A percentile compares a stretch with the other conserved stretches of the same genome.
phyloP scores from a whole-genome alignment of 2,329 filamentous ascomycete species.

The Ambrosiella cleistominuta region DNA sequence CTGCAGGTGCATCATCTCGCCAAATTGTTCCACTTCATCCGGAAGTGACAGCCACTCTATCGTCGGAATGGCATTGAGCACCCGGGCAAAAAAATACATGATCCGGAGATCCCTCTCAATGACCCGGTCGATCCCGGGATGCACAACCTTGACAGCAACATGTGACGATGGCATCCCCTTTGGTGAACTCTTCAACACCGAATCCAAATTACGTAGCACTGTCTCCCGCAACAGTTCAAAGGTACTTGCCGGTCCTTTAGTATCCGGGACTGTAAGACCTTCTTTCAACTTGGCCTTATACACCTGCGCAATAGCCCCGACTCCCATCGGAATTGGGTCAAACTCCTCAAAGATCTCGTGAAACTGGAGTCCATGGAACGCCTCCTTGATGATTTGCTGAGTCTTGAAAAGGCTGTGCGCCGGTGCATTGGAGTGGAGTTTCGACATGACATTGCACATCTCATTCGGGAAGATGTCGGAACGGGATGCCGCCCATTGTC shows the following conservation, averaged over 20 bases:
- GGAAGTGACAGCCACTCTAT: constrained; percentile 96
- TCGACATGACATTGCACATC: constrained; percentile 85
- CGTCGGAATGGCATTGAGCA: constrained; percentile 75
- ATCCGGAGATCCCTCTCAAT: constrained; percentile 85
- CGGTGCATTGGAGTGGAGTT: constrained; percentile 83
- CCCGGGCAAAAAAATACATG: constrained; percentile 76
- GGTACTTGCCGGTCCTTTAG: constrained; percentile 20
- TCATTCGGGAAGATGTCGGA: constrained; percentile 91
- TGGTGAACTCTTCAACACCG: constrained; percentile 70
- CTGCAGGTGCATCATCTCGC: constrained; percentile 97
- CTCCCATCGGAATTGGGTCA: constrained; percentile 70
- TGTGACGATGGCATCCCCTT: constrained; percentile 75
- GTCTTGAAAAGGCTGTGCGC: constrained; percentile 74
- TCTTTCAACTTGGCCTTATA: constrained; percentile 88
- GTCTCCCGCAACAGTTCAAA: constrained; percentile 16
- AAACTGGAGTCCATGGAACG: constrained; percentile 65
- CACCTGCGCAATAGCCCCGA: constrained; percentile 92
- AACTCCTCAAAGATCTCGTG: constrained; percentile 96
- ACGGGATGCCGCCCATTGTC: constrained; percentile 94
- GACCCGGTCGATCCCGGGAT: constrained; percentile 75
- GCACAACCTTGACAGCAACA: constrained; percentile 89
- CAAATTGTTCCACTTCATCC: constrained; percentile 85
- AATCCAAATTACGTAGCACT: constrained; percentile 66
- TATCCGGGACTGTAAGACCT: constrained; percentile 33
- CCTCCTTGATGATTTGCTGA: constrained; percentile 58